phyloP scores from a whole-genome alignment of 441 rosid genomes.

The Gossypium trilobum region DNA sequence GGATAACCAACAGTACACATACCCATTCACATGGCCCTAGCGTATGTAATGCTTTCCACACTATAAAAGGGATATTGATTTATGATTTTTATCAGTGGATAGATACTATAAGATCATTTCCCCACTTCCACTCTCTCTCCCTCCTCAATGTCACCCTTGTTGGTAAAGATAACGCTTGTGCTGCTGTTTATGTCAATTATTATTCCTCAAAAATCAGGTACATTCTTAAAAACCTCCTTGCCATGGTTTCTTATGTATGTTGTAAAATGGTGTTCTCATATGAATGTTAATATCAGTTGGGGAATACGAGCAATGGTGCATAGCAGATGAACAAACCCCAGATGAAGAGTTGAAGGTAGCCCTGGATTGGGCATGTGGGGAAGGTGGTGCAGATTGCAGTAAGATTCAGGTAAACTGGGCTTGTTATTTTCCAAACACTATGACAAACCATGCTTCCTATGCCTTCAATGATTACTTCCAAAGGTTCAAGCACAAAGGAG shows the following conservation, averaged over 20 bases:
- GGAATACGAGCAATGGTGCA: constrained; percentile 58
- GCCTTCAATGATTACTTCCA: constrained; percentile 70
- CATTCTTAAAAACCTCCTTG: neutral
- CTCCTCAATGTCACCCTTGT: constrained; percentile 30
- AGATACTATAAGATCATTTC: neutral
- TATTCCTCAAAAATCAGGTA: constrained; percentile 31
- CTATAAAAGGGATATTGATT: constrained; percentile 6
- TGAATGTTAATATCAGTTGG: constrained; percentile 23
- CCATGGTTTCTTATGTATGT: neutral
- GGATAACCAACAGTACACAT: neutral
- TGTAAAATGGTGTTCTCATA: neutral
- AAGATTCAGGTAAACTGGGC: constrained; percentile 40
- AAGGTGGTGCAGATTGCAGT: constrained; percentile 53
- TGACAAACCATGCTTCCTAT: constrained; percentile 42
- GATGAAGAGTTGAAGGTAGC: constrained; percentile 53
- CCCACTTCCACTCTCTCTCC: constrained; percentile 17
- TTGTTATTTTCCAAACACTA: constrained; percentile 57
- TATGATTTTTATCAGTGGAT: neutral
- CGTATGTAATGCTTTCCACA: neutral
- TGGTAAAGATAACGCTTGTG: constrained; percentile 32
- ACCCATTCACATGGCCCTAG: neutral
- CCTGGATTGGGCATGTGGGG: constrained; percentile 49
- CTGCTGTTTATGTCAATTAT: constrained; percentile 27
- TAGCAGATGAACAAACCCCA: constrained; percentile 67
- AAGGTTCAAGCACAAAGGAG: constrained; percentile 44